These are phyloP conservation scores for Trichosporon sp. DNA, from an alignment of 1,284 basidiomycete species.

Conservation along the genomic window DNA sequence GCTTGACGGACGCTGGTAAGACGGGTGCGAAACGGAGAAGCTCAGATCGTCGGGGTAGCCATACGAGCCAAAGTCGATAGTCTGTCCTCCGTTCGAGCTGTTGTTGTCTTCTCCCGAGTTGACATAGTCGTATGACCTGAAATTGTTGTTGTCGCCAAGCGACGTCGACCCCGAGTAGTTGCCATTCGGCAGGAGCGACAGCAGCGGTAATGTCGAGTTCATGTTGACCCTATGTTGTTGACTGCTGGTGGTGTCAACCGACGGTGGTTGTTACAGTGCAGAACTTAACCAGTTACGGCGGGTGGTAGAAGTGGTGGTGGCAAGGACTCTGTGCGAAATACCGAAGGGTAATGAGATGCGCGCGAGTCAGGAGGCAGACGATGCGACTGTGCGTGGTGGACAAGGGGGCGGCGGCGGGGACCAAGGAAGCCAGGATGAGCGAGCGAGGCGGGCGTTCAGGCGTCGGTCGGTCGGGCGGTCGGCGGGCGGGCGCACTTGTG, in stretches of 20 bases:
- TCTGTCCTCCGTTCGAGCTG: constrained; percentile 2
- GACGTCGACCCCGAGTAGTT: constrained; percentile 11
- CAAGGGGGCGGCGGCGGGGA: background rate
- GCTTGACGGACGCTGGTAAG: constrained; percentile 11
- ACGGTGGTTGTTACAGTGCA: background rate
- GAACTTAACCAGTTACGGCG: no score
- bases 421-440: background rate
- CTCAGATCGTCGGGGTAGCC: constrained; percentile 13
- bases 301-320: background rate
- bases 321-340: background rate
- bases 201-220: constrained; percentile 18
- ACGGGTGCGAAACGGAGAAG: constrained; percentile 9
- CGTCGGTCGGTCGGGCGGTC: background rate
- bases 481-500: background rate
- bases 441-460: no score
- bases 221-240: constrained; percentile 17
- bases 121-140: constrained; percentile 17
- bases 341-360: background rate
- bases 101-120: constrained; percentile 17
- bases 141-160: constrained; percentile 8
- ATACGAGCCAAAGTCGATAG: constrained; percentile 10
- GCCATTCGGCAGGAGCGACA: constrained; percentile 19
- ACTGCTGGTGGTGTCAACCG: background rate
- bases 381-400: background rate
- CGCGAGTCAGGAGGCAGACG: background rate